phyloP scores from a whole-genome alignment of 2,329 filamentous ascomycete species.

The Beauveria sp. region DNA sequence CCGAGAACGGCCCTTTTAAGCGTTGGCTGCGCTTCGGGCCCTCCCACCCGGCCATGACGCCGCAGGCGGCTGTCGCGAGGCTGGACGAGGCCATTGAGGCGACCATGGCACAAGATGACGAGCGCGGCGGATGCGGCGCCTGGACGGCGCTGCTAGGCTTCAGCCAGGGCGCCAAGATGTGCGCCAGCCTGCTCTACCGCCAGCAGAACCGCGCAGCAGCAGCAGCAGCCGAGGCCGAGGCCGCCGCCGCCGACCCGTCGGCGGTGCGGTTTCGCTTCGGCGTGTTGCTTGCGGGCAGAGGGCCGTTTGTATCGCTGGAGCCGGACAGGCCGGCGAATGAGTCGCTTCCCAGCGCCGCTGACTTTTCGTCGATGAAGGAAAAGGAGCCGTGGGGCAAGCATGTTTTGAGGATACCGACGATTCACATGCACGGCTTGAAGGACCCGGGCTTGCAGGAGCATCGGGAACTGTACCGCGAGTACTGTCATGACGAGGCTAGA shows the following conservation, averaged over 20 bases:
- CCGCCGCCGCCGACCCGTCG: not conserved
- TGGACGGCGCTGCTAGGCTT: slow-evolving; percentile 54
- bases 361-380: slow-evolving; percentile 20
- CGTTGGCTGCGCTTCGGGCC: slow-evolving; percentile 51
- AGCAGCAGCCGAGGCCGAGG: not conserved
- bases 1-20: slow-evolving; percentile 53
- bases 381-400: slow-evolving; percentile 19
- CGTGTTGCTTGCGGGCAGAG: slow-evolving; percentile 28
- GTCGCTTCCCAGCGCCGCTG: slow-evolving; percentile 15
- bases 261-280: slow-evolving; percentile 26
- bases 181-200: slow-evolving; percentile 44
- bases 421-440: slow-evolving; percentile 39
- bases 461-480: slow-evolving; percentile 44
- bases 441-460: slow-evolving; percentile 54
- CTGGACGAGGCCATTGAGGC: slow-evolving; percentile 27
- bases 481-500: slow-evolving; percentile 47
- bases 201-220: slow-evolving; percentile 45
- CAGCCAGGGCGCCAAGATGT: slow-evolving; percentile 53
- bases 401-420: slow-evolving; percentile 24
- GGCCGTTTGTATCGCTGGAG: slow-evolving; percentile 23
- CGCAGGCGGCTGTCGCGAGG: slow-evolving; percentile 26
- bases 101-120: slow-evolving; percentile 42
- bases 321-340: not conserved
- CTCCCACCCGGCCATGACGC: slow-evolving; percentile 43
- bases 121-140: slow-evolving; percentile 33